These are phyloP conservation scores for Ustilago cynodontis DNA, from an alignment of 1,284 basidiomycete species.

Conservation along the genomic window DNA sequence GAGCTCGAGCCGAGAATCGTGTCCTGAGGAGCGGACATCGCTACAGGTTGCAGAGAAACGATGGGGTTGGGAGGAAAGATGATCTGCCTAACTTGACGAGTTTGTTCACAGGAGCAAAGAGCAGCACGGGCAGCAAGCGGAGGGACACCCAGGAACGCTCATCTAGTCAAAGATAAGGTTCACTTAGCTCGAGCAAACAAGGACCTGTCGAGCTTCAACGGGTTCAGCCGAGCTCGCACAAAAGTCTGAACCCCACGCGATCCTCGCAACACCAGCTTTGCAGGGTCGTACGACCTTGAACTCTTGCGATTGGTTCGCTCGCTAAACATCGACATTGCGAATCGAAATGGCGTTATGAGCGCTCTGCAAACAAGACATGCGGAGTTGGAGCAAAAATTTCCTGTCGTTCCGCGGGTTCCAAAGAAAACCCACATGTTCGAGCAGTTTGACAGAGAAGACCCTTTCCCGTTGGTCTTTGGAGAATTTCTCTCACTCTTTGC, in stretches of 20 bases:
- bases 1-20: slow-evolving; percentile 6
- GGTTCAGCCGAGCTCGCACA: slow-evolving; percentile 2
- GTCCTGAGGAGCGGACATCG: slow-evolving; percentile 16
- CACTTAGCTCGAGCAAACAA: background rate
- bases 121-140: background rate
- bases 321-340: slow-evolving; percentile 8
- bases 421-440: slow-evolving; percentile 8
- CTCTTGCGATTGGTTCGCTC: slow-evolving; percentile 16
- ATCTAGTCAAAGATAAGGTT: background rate
- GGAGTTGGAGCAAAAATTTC: slow-evolving; percentile 12
- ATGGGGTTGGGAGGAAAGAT: slow-evolving; percentile 6
- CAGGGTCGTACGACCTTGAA: slow-evolving; percentile 11
- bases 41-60: background rate
- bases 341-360: slow-evolving; percentile 31
- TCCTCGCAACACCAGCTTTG: background rate
- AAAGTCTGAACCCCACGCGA: slow-evolving; percentile 8
- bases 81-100: background rate
- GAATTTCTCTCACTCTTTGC: slow-evolving; percentile 6
- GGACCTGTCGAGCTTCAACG: background rate
- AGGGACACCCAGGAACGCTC: background rate
- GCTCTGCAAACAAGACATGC: background rate
- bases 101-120: background rate
- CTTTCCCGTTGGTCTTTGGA: slow-evolving; percentile 5
- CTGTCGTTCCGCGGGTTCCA: slow-evolving; percentile 12
- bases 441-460: background rate